A percentile compares a stretch with the other conserved stretches of the same genome.
Evolutionary conservation across 148 eudicot species (phyloP).

Genomic region (Spergularia marina): DNA sequence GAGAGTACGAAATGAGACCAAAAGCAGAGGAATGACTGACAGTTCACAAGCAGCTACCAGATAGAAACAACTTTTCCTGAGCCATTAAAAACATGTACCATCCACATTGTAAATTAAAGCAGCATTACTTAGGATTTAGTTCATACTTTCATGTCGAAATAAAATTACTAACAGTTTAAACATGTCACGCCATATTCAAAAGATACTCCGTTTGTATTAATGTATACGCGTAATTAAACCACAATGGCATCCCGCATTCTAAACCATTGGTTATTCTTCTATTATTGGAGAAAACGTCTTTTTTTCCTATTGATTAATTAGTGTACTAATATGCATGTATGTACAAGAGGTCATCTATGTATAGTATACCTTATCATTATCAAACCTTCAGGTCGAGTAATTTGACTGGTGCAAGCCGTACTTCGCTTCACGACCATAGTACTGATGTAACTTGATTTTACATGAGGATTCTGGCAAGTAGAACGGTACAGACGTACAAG

Average conservation of each 20-base stretch:
- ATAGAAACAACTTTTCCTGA: conserved; percentile 11
- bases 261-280: not conserved
- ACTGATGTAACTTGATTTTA: conserved; percentile 4
- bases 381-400: not conserved
- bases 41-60: conserved; percentile 30
- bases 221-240: not conserved
- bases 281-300: not conserved
- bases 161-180: not conserved
- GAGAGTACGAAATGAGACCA: conserved; percentile 13
- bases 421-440: conserved; percentile 15
- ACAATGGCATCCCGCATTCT: conserved; percentile 11
- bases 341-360: not conserved
- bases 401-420: not conserved
- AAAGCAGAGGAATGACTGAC: conserved; percentile 21
- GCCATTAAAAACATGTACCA: conserved; percentile 12
- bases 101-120: conserved; percentile 8
- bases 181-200: not conserved
- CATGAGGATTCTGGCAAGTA: conserved; percentile 11
- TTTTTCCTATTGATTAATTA: not conserved
- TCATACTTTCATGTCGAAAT: not conserved
- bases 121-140: not conserved
- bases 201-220: not conserved
- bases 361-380: not conserved
- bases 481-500: not conserved
- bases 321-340: not conserved